Evolutionary conservation across 23 red algal genomes (phyloP).

Genomic region (Gracilaria domingensis): DNA sequence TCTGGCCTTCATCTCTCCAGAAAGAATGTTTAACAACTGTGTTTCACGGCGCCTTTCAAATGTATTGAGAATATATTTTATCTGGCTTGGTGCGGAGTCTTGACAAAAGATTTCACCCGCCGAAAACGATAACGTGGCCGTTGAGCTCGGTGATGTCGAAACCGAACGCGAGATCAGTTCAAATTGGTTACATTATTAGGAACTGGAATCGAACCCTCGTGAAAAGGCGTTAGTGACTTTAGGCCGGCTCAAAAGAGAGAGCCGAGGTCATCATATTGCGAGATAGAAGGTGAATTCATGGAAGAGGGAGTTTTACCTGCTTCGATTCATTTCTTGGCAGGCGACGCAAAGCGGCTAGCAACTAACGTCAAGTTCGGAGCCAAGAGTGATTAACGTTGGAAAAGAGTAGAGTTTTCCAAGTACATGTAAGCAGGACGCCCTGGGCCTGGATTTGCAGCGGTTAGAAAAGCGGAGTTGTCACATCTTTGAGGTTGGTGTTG

Average conservation of each 20-base stretch:
- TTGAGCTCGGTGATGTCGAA: not conserved
- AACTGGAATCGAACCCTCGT: not conserved
- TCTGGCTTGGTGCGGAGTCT: not conserved
- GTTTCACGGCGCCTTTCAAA: slow-evolving; percentile 16
- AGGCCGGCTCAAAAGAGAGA: not conserved
- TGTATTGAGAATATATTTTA: not conserved
- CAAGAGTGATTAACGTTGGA: too few species aligned
- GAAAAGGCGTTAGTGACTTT: not conserved
- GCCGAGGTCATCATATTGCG: not conserved
- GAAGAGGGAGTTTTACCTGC: not conserved
- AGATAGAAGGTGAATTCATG: not conserved
- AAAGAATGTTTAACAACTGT: not conserved
- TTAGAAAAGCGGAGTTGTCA: too few species aligned
- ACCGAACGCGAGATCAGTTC: not conserved
- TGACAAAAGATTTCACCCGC: not conserved
- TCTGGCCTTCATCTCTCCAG: not conserved
- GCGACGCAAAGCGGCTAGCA: too few species aligned
- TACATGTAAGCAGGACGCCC: too few species aligned
- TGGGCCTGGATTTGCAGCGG: too few species aligned
- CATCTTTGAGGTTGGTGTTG: too few species aligned
- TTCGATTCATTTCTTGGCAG: not conserved
- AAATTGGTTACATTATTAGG: not conserved
- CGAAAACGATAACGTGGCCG: not conserved
- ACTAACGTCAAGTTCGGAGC: too few species aligned
- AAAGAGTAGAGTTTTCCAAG: too few species aligned